A percentile compares a stretch with the other conserved stretches of the same genome.
Evolutionary conservation across 345 rosid genomes (phyloP).

Genomic region (Eucalyptus shirleyi): DNA sequence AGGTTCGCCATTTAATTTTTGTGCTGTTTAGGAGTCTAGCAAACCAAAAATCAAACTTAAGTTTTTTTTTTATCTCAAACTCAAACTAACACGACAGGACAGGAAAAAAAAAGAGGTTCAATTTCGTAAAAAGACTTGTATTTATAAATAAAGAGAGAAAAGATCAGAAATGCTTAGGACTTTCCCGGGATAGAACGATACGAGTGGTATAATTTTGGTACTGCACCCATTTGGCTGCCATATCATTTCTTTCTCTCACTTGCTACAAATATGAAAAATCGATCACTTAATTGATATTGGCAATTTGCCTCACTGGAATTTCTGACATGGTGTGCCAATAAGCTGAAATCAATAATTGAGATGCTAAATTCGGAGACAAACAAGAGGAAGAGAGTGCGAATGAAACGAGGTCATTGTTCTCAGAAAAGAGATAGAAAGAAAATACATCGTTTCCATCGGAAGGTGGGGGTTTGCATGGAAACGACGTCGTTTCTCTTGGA

Average conservation of each 20-base stretch:
- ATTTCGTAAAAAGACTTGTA: not conserved
- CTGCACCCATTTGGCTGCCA: not conserved
- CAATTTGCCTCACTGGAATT: not conserved
- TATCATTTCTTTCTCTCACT: too few relatives aligned
- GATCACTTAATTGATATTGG: too few relatives aligned
- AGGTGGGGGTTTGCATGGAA: not conserved
- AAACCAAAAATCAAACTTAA: not conserved
- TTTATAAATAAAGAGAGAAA: too few relatives aligned
- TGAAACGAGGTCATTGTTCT: not conserved
- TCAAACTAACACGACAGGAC: not conserved
- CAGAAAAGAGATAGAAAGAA: not conserved
- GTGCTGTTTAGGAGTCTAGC: not conserved
- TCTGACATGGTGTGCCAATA: not conserved
- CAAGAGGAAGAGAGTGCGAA: not conserved
- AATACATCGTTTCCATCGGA: not conserved
- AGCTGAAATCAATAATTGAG: too few relatives aligned
- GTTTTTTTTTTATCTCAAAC: not conserved
- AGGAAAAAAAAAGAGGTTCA: not conserved
- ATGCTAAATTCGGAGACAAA: not conserved
- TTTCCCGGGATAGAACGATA: not conserved
- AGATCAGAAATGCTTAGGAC: not conserved
- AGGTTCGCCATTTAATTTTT: not conserved
- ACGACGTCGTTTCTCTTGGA: not conserved
- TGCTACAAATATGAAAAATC: too few relatives aligned
- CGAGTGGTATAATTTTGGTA: not conserved